Percentiles rank a stretch among this genome's conserved stretches.
Conservation (phyloP, 352 stramenopile genomes). For the Pythium dissimile region DNA sequence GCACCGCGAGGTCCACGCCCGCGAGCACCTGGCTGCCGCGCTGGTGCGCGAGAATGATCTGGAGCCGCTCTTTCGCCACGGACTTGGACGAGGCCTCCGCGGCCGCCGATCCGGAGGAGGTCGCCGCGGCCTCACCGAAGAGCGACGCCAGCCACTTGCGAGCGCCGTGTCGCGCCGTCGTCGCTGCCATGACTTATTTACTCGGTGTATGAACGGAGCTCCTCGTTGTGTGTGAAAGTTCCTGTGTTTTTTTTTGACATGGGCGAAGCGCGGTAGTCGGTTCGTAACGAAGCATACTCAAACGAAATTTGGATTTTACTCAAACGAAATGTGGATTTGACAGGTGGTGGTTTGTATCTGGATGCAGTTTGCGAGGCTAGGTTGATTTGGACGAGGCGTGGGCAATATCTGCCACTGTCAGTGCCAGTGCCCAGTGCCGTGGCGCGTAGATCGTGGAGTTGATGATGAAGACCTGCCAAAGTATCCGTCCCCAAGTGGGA, state of each 20-base stretch:
- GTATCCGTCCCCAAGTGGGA: too few relatives aligned
- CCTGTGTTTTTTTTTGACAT: not conserved
- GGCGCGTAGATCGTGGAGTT: too few relatives aligned
- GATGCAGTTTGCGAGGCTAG: too few relatives aligned
- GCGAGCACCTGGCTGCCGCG: conserved; percentile 80
- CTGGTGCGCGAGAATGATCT: conserved; percentile 89
- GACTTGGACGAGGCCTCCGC: conserved; percentile 61
- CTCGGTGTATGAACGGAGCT: not conserved
- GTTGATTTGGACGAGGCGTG: too few relatives aligned
- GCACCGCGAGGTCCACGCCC: conserved; percentile 70
- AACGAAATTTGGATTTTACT: not conserved
- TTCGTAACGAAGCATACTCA: conserved; percentile 7
- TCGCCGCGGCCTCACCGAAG: conserved; percentile 50
- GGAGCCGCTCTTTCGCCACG: conserved; percentile 82
- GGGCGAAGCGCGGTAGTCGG: not conserved
- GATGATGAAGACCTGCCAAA: too few relatives aligned
- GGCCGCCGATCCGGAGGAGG: conserved; percentile 5
- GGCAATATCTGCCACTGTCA: too few relatives aligned
- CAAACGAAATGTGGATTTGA: not conserved
- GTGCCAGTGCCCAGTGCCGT: too few relatives aligned
- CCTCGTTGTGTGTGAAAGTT: not conserved
- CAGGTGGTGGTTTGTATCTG: too few relatives aligned
- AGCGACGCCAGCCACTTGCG: conserved; percentile 81
- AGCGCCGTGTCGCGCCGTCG: conserved; percentile 44
- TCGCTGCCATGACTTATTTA: conserved; percentile 58